phyloP scores from a whole-genome alignment of 345 rosid species.

The Streptanthus diversifolius region DNA sequence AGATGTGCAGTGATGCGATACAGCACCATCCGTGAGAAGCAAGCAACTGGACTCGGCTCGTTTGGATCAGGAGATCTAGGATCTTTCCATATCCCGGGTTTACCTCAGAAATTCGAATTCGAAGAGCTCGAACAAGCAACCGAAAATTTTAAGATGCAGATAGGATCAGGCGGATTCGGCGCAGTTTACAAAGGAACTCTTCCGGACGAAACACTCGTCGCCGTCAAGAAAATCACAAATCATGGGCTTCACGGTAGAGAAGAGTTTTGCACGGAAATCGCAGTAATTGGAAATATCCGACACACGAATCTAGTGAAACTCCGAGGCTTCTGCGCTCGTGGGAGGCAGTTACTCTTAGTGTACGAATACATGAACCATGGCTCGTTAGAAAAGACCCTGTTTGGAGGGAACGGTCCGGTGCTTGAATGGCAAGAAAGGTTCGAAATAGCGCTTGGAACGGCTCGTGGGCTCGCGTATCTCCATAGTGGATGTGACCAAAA shows the following conservation, averaged over 20 bases:
- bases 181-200: slow-evolving; percentile 62
- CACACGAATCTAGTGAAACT: slow-evolving; percentile 75
- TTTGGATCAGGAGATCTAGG: slow-evolving; percentile 62
- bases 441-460: slow-evolving; percentile 64
- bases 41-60: slow-evolving; percentile 33
- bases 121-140: slow-evolving; percentile 65
- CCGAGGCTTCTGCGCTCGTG: slow-evolving; percentile 73
- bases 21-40: slow-evolving; percentile 36
- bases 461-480: slow-evolving; percentile 75
- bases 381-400: slow-evolving; percentile 58
- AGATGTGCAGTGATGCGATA: slow-evolving; percentile 38
- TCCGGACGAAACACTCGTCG: slow-evolving; percentile 45
- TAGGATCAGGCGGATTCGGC: slow-evolving; percentile 84
- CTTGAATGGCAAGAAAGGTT: slow-evolving; percentile 80
- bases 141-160: slow-evolving; percentile 49
- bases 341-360: slow-evolving; percentile 57
- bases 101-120: slow-evolving; percentile 61
- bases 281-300: slow-evolving; percentile 67
- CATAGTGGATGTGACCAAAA: slow-evolving; percentile 70
- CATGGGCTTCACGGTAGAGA: slow-evolving; percentile 62
- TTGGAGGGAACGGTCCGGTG: slow-evolving; percentile 39
- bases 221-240: slow-evolving; percentile 67
- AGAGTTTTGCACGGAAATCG: slow-evolving; percentile 75
- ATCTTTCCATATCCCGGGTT: slow-evolving; percentile 64
- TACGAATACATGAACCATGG: slow-evolving; percentile 74